Conservation (phyloP, 805 yeast species). For the Teunomyces funiuensis region DNA sequence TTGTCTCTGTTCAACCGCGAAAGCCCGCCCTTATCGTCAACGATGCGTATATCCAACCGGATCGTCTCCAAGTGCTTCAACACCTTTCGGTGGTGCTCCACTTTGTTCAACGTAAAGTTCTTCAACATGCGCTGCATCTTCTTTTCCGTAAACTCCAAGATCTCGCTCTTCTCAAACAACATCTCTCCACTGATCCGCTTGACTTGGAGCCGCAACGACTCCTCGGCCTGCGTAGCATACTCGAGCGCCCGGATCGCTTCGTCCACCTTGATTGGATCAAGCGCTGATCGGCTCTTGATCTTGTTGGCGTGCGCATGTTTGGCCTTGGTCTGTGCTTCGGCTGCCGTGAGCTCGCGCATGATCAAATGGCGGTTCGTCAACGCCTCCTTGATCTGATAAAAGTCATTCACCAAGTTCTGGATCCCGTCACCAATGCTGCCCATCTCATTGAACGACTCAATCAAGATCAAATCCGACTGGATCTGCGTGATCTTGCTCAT, state of each 20-base stretch:
- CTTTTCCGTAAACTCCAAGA: constrained; percentile 56
- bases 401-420: constrained; percentile 63
- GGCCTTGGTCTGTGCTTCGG: constrained; percentile 69
- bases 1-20: constrained; percentile 78
- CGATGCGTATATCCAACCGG: constrained; percentile 68
- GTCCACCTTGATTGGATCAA: constrained; percentile 86
- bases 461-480: constrained; percentile 74
- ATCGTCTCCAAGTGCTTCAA: constrained; percentile 70
- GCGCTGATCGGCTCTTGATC: constrained; percentile 67
- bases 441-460: constrained; percentile 68
- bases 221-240: constrained; percentile 73
- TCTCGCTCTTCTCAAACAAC: constrained; percentile 67
- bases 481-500: constrained; percentile 66
- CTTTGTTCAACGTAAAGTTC: constrained; percentile 62
- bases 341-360: constrained; percentile 83
- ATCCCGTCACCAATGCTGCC: constrained; percentile 79
- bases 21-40: constrained; percentile 77
- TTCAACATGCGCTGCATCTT: constrained; percentile 56
- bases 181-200: constrained; percentile 83
- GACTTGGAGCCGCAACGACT: constrained; percentile 72
- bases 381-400: constrained; percentile 87
- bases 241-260: constrained; percentile 83
- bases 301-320: constrained; percentile 72
- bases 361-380: constrained; percentile 87
- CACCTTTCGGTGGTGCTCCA: constrained; percentile 83